These are phyloP conservation scores for Ceratobasidium sp. DNA, from an alignment of 1,284 basidiomycete species.

Conservation along the genomic window DNA sequence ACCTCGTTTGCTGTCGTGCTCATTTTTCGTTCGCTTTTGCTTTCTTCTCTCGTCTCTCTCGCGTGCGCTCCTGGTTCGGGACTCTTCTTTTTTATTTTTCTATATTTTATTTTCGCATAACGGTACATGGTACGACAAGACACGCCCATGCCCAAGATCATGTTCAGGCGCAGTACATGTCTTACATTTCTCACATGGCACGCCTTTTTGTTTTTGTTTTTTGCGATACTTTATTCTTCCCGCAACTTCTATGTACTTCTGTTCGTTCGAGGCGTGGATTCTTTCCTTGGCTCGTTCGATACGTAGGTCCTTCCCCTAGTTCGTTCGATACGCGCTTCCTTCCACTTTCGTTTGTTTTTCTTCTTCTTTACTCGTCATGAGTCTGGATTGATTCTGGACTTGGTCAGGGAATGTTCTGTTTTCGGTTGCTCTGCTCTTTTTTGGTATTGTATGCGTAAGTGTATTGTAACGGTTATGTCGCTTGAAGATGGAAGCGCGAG, in stretches of 20 bases:
- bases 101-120: conserved; percentile 34
- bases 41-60: neutral
- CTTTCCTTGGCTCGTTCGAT: neutral
- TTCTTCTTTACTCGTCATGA: no score
- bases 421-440: neutral
- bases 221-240: neutral
- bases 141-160: conserved; percentile 30
- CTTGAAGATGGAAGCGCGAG: neutral
- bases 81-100: neutral
- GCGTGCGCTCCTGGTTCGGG: conserved; percentile 1
- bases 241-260: neutral
- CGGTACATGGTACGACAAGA: conserved; percentile 38
- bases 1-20: conserved; percentile 62
- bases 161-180: conserved; percentile 24
- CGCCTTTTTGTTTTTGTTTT: conserved; percentile 3
- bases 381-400: conserved; percentile 18
- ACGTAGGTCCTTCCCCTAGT: neutral
- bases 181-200: conserved; percentile 30
- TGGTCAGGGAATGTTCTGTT: conserved; percentile 8
- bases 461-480: neutral
- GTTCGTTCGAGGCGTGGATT: neutral
- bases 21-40: neutral
- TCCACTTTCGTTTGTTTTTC: conserved; percentile 1
- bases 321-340: conserved; percentile 2
- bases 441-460: conserved; percentile 22